Percentiles rank a stretch among this genome's conserved stretches.
These are phyloP conservation scores for Lathyrus aphaca DNA, from an alignment of 306 rosid genomes.

Conservation along the genomic window DNA sequence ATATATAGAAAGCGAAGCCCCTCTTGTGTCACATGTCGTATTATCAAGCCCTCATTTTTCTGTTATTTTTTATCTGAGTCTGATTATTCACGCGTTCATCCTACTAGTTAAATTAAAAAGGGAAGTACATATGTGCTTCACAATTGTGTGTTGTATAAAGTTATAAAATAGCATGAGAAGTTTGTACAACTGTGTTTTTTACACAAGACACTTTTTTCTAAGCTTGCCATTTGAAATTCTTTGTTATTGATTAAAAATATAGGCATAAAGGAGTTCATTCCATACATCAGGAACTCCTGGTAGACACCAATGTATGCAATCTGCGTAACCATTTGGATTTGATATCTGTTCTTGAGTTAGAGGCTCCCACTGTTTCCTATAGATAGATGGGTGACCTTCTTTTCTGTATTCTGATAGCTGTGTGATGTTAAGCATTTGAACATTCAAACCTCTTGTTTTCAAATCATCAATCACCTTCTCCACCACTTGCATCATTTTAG, in stretches of 20 bases:
- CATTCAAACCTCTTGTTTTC: constrained; percentile 62
- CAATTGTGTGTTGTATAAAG: constrained; percentile 12
- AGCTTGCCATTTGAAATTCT: constrained; percentile 16
- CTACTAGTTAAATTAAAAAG: constrained; percentile 6
- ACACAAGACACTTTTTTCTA: constrained; percentile 27
- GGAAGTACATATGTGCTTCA: constrained; percentile 10
- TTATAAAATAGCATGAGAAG: constrained; percentile 27
- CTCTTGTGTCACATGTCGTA: background rate
- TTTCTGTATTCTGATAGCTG: constrained; percentile 85
- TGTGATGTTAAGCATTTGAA: constrained; percentile 71
- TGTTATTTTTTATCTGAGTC: background rate
- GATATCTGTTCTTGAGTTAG: constrained; percentile 53
- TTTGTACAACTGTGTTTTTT: constrained; percentile 13
- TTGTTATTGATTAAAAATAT: constrained; percentile 56
- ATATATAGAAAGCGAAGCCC: background rate
- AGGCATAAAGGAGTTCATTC: constrained; percentile 81
- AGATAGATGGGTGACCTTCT: constrained; percentile 85
- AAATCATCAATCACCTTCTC: constrained; percentile 62
- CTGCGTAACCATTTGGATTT: constrained; percentile 73
- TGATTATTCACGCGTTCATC: background rate
- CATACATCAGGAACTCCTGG: constrained; percentile 94
- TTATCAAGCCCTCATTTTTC: background rate
- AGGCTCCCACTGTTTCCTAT: constrained; percentile 78
- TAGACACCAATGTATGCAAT: constrained; percentile 91
- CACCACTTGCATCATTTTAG: constrained; percentile 70